A percentile compares a stretch with the other conserved stretches of the same genome.
Evolutionary conservation across 2,329 filamentous ascomycete genomes (phyloP).

Genomic region (Fusarium ramigenum): DNA sequence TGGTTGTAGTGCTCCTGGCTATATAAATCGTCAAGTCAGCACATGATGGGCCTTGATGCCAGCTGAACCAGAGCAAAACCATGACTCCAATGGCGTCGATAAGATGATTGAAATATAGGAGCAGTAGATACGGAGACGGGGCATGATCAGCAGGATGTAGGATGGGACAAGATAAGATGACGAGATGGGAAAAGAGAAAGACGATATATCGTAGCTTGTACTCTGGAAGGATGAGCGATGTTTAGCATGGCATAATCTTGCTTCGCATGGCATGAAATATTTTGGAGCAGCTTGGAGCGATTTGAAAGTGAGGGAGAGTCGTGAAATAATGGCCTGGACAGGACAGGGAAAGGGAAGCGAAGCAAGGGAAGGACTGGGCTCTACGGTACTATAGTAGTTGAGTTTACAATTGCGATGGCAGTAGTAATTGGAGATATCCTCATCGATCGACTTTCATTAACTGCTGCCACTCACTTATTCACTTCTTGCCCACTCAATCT

Average conservation of each 20-base stretch:
- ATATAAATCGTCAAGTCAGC: conserved; percentile 4
- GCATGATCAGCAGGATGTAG: conserved; percentile 15
- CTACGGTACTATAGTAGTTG: conserved; percentile 10
- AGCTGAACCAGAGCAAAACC: conserved; percentile 4
- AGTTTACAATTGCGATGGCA: conserved; percentile 4
- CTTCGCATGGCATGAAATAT: conserved; percentile 9
- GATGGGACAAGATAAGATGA: conserved; percentile 16
- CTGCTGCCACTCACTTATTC: background rate
- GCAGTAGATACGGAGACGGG: conserved; percentile 3
- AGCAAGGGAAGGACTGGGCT: background rate
- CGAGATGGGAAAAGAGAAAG: conserved; percentile 25
- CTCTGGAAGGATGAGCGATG: conserved; percentile 43
- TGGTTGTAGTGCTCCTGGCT: background rate
- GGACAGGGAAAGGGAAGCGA: background rate
- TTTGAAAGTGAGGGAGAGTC: conserved; percentile 4
- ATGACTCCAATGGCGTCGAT: background rate
- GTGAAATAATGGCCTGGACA: conserved; percentile 17
- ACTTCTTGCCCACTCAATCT: background rate
- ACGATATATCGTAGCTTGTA: conserved; percentile 37
- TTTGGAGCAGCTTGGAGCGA: conserved; percentile 3
- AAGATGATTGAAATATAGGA: conserved; percentile 3
- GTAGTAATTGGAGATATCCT: conserved; percentile 7
- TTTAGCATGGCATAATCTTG: conserved; percentile 7
- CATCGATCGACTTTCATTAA: background rate
- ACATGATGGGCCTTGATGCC: background rate